A percentile compares a stretch with the other conserved stretches of the same genome.
phyloP scores from a whole-genome alignment of 352 stramenopile genomes.

The Globisporangium okanoganense region DNA sequence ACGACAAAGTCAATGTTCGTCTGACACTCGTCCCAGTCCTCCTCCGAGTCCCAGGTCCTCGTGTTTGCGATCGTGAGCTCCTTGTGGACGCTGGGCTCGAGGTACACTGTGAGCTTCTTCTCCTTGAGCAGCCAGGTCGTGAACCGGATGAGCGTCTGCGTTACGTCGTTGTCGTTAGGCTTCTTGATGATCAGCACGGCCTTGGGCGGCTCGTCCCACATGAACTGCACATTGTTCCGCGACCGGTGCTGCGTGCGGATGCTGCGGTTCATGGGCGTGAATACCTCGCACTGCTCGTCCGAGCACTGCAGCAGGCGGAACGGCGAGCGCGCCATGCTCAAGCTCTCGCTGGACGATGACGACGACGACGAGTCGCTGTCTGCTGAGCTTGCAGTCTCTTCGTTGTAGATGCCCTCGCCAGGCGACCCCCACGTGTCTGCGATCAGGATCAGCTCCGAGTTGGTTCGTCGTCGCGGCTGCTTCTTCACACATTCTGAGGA shows the following conservation, averaged over 20 bases:
- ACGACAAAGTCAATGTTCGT: conserved; percentile 89
- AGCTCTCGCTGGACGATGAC: conserved; percentile 35
- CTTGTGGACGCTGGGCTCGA: conserved; percentile 74
- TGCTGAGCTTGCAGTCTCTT: conserved; percentile 44
- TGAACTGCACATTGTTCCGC: conserved; percentile 87
- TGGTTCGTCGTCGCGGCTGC: conserved; percentile 59
- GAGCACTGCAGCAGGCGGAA: conserved; percentile 85
- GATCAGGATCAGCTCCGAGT: conserved; percentile 82
- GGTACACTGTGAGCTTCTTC: conserved; percentile 62
- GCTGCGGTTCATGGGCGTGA: conserved; percentile 82
- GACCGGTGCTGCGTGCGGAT: conserved; percentile 82
- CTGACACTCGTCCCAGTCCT: conserved; percentile 71
- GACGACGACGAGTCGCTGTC: conserved; percentile 46
- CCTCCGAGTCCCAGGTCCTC: conserved; percentile 56
- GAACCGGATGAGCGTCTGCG: conserved; percentile 62
- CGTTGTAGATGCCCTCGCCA: conserved; percentile 70
- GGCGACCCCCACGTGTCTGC: conserved; percentile 73
- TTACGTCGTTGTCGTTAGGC: conserved; percentile 75
- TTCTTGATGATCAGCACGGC: conserved; percentile 88
- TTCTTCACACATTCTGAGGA: conserved; percentile 42
- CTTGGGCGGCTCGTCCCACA: conserved; percentile 84
- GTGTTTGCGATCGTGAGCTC: conserved; percentile 53
- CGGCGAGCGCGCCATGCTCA: conserved; percentile 39
- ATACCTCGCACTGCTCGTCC: conserved; percentile 86
- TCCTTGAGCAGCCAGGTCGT: conserved; percentile 71